phyloP scores from a whole-genome alignment of 202 grass and related monocot species.

The Hordeum pubiflorum region DNA sequence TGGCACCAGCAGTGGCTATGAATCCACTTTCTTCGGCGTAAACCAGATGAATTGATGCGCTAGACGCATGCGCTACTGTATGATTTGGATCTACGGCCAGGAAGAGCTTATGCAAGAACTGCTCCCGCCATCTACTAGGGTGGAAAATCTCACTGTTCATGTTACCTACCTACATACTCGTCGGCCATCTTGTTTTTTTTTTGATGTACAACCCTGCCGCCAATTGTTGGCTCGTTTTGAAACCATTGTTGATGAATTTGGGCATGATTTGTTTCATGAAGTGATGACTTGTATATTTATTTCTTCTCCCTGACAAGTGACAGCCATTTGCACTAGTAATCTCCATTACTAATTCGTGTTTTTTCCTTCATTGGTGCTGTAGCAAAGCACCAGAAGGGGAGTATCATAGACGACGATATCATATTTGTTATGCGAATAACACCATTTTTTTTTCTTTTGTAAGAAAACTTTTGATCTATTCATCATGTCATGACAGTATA shows the following conservation, averaged over 20 bases:
- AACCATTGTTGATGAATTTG: constrained; percentile 3
- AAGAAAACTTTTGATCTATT: too few species aligned
- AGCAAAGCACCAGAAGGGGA: neutral
- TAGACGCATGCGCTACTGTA: neutral
- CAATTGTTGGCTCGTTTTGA: neutral
- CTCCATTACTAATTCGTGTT: neutral
- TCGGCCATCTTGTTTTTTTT: neutral
- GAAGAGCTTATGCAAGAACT: constrained; percentile 13
- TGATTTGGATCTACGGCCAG: constrained; percentile 20
- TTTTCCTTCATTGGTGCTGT: neutral
- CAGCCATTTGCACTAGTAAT: neutral
- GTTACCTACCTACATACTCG: constrained; percentile 12
- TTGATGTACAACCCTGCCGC: constrained; percentile 2
- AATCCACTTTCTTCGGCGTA: constrained; percentile 33
- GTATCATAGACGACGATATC: neutral
- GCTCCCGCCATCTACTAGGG: constrained; percentile 3
- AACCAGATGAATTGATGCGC: constrained; percentile 37
- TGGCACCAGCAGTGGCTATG: constrained; percentile 23
- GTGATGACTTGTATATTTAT: neutral
- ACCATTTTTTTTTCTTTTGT: neutral
- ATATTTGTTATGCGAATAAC: neutral
- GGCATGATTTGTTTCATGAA: neutral
- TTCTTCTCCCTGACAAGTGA: neutral
- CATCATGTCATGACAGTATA: too few species aligned
- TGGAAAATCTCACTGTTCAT: constrained; percentile 23